Evolutionary conservation across 768 basidiomycete genomes (phyloP).

Genomic region (Chlorophyllum brunneum): DNA sequence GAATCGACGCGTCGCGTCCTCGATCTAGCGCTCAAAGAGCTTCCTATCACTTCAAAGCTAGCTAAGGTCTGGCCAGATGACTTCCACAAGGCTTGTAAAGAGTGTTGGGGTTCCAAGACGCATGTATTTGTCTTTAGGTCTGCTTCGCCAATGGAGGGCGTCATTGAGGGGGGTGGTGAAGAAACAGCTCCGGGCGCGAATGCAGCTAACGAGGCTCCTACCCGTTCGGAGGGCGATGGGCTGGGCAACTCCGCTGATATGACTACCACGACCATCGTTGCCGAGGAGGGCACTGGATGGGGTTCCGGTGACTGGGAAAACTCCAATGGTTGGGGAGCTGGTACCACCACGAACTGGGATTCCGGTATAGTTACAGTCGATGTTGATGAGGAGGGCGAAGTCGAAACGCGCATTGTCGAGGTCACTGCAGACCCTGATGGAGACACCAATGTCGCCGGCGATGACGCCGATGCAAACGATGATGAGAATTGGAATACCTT

Average conservation of each 20-base stretch:
- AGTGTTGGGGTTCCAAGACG: conserved; percentile 45
- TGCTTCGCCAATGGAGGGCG: conserved; percentile 1
- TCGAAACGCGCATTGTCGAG: neutral
- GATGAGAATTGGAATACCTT: conserved; percentile 18
- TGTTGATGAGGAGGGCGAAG: conserved; percentile 3
- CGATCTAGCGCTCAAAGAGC: conserved; percentile 41
- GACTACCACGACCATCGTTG: neutral
- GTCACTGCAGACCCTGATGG: neutral
- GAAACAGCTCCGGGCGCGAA: neutral
- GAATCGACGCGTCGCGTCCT: conserved; percentile 43
- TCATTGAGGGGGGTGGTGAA: neutral
- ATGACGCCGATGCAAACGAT: neutral
- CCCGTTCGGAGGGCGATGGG: too few relatives aligned
- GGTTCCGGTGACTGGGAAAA: conserved; percentile 5
- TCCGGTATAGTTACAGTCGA: neutral
- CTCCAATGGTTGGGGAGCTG: conserved; percentile 5
- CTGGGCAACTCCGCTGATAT: neutral
- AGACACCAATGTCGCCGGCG: neutral
- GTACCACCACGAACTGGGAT: neutral
- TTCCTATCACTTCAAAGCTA: conserved; percentile 45
- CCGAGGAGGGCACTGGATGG: conserved; percentile 1
- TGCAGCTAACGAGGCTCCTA: neutral
- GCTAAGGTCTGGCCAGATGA: conserved; percentile 44
- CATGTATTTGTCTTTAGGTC: conserved; percentile 27
- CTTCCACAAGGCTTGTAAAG: conserved; percentile 46